These are phyloP conservation scores for Solanum pennellii DNA, from an alignment of 257 asterid genomes.

Conservation along the genomic window DNA sequence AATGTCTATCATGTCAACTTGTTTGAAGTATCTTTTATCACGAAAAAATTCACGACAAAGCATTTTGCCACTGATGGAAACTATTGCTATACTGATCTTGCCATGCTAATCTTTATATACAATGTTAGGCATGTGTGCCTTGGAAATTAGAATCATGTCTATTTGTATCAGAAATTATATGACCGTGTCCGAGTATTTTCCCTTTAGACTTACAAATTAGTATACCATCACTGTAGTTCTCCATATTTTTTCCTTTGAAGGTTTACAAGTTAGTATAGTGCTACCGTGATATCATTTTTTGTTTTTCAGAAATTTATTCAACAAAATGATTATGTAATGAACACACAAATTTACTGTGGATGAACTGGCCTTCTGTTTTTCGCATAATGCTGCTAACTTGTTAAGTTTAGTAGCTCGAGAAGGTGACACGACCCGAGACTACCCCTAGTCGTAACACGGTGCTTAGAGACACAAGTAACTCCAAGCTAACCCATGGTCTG, in stretches of 20 bases:
- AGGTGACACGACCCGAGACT: not conserved
- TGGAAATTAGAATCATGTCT: not conserved
- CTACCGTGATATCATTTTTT: not conserved
- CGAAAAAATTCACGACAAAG: not conserved
- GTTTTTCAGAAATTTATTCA: not conserved
- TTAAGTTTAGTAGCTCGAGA: not conserved
- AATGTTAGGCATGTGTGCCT: not conserved
- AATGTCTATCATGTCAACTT: not conserved
- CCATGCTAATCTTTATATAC: not conserved
- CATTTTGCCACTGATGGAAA: not conserved
- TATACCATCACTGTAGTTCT: not conserved
- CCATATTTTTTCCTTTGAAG: not conserved
- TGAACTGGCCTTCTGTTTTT: not conserved
- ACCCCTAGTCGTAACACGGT: not conserved
- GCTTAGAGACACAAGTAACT: not conserved
- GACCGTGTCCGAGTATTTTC: not conserved
- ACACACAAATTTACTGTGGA: not conserved
- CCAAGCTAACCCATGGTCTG: not conserved
- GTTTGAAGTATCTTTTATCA: not conserved
- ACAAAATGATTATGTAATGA: not conserved
- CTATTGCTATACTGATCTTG: not conserved
- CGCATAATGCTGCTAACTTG: not conserved
- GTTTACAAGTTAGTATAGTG: not conserved
- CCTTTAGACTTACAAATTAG: not conserved
- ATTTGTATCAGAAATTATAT: not conserved